Evolutionary conservation across 2,329 filamentous ascomycete species (phyloP), one percentile per base, ranked within the genome.

Genomic region (Penicillium frequentans): DNA sequence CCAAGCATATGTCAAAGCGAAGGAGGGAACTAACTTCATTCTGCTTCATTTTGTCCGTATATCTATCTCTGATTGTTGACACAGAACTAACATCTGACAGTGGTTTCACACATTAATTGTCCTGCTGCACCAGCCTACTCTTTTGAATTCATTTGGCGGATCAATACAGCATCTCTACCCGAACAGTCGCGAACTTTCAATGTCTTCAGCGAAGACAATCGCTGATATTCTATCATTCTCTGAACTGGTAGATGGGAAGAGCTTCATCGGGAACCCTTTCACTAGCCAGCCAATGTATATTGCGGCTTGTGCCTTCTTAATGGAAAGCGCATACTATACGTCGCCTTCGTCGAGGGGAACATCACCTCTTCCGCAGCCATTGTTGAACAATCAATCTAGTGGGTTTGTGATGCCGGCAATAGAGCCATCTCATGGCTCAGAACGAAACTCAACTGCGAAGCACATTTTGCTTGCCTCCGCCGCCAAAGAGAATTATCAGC

Each of bases 211-310:
- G 13, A 96, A 96, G 77, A 96, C 91, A 0, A 95, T 96, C 58
- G 91, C 90, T 33, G 91, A 96, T 66, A 96, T 96, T 16, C 76
- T 96, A 9, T 88, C 90, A 1, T 96, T 96, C 72, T 90, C 91
- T 0, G 90, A 96, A 68, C 77, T 96, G 10, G 90, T 95, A 51
- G 90, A 96, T 70, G 86, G 90, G 0, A 92, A 90, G 71, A 93
- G 91, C 64, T 91, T 93, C 55, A 88, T 93, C 33, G 90, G 91
- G 1, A 96, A 95, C 58, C 91, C 91, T 0, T 96, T 96, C 63
- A 95, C 90, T 0, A 91, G 89, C 48, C 91, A 96, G 72, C 91
- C 91, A 0, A 96, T 96, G 68, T 96, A 96, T 66, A 93, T 96
- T 58, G 91, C 91, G 1, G 91, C 91, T 1, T 96, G 91, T 68